Evolutionary conservation across 306 rosid species (phyloP).

Genomic region (Quercus cerris): DNA sequence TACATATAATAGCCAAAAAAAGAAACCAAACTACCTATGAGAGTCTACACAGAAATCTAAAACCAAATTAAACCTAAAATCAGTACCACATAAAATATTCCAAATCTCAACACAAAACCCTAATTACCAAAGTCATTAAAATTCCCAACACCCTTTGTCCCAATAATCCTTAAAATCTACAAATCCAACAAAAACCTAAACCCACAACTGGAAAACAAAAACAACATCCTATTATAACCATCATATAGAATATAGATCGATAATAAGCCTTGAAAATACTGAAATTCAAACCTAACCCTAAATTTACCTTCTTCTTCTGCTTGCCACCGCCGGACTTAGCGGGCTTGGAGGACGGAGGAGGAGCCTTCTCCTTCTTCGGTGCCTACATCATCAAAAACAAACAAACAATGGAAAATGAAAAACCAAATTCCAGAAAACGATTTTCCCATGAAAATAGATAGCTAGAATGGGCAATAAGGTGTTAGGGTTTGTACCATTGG

Average conservation of each 20-base stretch:
- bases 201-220: not conserved
- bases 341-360: conserved; percentile 33
- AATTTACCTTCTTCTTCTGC: conserved; percentile 33
- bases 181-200: not conserved
- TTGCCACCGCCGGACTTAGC: conserved; percentile 35
- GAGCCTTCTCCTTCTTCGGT: conserved; percentile 33
- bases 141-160: not conserved
- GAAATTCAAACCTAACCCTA: not conserved
- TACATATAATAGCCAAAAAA: not conserved
- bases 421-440: not conserved
- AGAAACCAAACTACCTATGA: not conserved
- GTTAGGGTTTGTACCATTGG: not conserved
- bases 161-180: not conserved
- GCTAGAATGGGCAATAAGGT: not conserved
- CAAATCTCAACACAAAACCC: not conserved
- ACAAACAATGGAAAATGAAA: not conserved
- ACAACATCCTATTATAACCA: not conserved
- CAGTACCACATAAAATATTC: not conserved
- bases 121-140: not conserved
- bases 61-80: not conserved
- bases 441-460: not conserved
- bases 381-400: conserved; percentile 8
- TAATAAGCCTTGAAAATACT: not conserved
- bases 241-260: not conserved
- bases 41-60: not conserved